Evolutionary conservation across 2,329 filamentous ascomycete species (phyloP), one percentile per base, ranked within the genome.

Genomic region (Aspergillus tanneri): DNA sequence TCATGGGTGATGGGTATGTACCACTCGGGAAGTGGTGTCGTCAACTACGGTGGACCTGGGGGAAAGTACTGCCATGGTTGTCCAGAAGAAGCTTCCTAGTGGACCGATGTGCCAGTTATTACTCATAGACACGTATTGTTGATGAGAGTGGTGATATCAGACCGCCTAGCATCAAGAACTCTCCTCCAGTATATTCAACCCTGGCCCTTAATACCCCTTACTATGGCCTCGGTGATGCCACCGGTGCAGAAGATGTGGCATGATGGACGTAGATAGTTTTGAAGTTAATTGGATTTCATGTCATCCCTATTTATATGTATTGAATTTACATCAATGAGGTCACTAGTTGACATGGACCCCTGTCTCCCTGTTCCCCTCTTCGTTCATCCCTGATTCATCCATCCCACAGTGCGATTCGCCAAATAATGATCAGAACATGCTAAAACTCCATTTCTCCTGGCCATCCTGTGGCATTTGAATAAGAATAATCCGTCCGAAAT

Each of bases 41-140:
- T 24, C 28, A 24, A 23, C 46, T 43, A 11, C 7, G 16, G 48
- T 51, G 48, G 48, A 40, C 47, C 48, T 27, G 48, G 48, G 44
- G 44, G 46, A 50, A 21, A 5, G 48, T 38, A 36, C 47, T 36
- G 28, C 24, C 30, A 7, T 49, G 23, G 36, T 14, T 30, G 22
- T 39, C 21, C 16, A 41, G 27, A 19, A 34, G 39, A 34, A 43
- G 41, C 28, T 43, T 35, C 39, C 11, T 7, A 12, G 28, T 48
- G 36, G 35, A 18, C 24, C 12, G 44, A n/a, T n/a, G n/a, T n/a
- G n/a, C n/a, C n/a, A n/a, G n/a, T 6, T 11, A 19, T 14, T 19
- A 38, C 19, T 36, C 45, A 43, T 46, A 27, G 32, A 32, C 46
- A 49, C 38, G 27, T 30, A 7, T 22, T 22, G 18, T 10, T 24